Base-by-base conservation (phyloP, 1,284 basidiomycete genomes). In the Cutaneotrichosporon cavernicola region DNA sequence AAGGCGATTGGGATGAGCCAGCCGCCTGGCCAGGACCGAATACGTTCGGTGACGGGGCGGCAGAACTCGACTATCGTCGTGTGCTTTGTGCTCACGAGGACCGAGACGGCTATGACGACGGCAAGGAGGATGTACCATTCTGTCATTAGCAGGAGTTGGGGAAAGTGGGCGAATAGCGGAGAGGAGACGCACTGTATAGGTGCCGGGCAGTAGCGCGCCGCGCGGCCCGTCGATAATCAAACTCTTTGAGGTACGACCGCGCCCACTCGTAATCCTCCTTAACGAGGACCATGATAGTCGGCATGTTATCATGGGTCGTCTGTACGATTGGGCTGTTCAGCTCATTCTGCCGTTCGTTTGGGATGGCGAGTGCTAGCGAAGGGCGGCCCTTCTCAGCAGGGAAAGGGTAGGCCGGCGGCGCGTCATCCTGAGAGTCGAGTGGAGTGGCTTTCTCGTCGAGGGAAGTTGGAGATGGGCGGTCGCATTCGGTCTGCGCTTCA, bases 101-200 rank as follows among this genome's bases (percentile, higher is more conserved):
- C 72, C 14, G 76, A 70, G 26, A 79, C 57, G 32, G 68, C 64
- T 52, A 75, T 70, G 13, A 70, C 64, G 56, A 79, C 65, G 6
- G 73, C 65, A 9, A 72, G 53, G 21, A 79, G 70, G 1, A 69
- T 67, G 60, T 79, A 79, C 77, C 77, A 78, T 60, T 79, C 75
- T 77, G 68, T 0, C n/a, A 62, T 67, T 58, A 65, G 62, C 40
- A 32, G 8, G 38, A 2, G 8, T 4, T 9, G 40, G 5, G 7
- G 36, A 16, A 14, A 4, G 14, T 6, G 30, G 14, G 22, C 11
- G 21, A 5, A 22, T 70, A 43, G 40, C 5, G 14, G n/a, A n/a
- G n/a, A n/a, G 14, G 5, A 13, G 40, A 43, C 75, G 70, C 68
- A 75, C 75, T 76, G 62, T 72, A 76, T 60, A 75, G 60, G 50